A percentile compares a stretch with the other conserved stretches of the same genome.
Conservation (phyloP, 1,139 yeast species). For the Yamadazyma dushanensis region DNA sequence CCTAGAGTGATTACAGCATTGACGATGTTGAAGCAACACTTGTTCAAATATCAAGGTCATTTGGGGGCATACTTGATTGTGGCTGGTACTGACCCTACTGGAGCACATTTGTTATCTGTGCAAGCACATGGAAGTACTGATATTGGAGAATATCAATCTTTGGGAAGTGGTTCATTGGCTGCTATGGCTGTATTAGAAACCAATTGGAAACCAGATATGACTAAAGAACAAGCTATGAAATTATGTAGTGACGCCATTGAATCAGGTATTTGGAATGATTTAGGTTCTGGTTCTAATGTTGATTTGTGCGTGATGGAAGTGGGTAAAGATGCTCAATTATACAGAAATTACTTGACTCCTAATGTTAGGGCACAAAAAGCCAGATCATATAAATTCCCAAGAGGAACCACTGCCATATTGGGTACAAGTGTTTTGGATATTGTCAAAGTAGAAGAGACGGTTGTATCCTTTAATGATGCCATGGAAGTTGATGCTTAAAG, state of each 20-base stretch:
- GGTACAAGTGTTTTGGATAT: conserved; percentile 62
- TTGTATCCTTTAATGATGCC: conserved; percentile 47
- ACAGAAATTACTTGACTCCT: conserved; percentile 88
- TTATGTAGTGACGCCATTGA: conserved; percentile 91
- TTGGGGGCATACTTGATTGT: conserved; percentile 95
- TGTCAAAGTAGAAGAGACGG: conserved; percentile 72
- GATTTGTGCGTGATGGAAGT: conserved; percentile 95
- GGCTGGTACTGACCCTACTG: conserved; percentile 96
- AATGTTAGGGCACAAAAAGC: conserved; percentile 83
- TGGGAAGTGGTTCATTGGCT: conserved; percentile 97
- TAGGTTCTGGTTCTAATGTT: conserved; percentile 97
- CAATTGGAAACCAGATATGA: conserved; percentile 75
- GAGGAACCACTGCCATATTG: conserved; percentile 90
- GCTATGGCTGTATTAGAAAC: conserved; percentile 98
- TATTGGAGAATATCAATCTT: conserved; percentile 86
- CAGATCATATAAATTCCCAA: conserved; percentile 74
- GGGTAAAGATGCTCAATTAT: conserved; percentile 80
- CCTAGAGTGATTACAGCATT: conserved; percentile 94
- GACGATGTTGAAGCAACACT: conserved; percentile 90
- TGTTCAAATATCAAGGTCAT: conserved; percentile 95
- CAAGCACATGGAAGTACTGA: conserved; percentile 99
- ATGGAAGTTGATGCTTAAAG: conserved; percentile 73
- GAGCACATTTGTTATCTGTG: conserved; percentile 86
- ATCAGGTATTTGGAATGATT: conserved; percentile 98
- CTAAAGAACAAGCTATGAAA: conserved; percentile 84